Conservation (phyloP, 495 filamentous ascomycete species). For the Hypoxylon subgilvum region DNA sequence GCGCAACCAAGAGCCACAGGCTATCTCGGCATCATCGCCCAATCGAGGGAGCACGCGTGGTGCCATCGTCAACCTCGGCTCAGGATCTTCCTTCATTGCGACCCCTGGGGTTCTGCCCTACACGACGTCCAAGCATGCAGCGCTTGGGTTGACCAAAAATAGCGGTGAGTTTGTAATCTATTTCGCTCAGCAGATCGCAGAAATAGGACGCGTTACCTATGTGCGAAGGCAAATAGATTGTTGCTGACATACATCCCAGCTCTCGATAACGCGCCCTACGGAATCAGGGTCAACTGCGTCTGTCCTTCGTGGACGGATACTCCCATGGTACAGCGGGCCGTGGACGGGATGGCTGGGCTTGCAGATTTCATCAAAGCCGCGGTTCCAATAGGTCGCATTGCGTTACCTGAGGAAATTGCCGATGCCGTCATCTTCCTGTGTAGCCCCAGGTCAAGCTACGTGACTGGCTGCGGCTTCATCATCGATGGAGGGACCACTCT, state of each 20-base stretch:
- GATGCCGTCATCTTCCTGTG: conserved; percentile 53
- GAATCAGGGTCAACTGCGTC: conserved; percentile 53
- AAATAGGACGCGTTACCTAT: no score
- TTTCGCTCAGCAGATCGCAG: no score
- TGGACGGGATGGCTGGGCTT: background rate
- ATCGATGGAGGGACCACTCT: conserved; percentile 38
- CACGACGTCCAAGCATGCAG: conserved; percentile 53
- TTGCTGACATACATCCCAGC: conserved; percentile 33
- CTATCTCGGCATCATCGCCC: background rate
- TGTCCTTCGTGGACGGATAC: conserved; percentile 53
- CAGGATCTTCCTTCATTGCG: conserved; percentile 46
- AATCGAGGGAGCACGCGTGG: conserved; percentile 36
- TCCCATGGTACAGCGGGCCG: conserved; percentile 42
- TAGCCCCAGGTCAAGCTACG: conserved; percentile 49
- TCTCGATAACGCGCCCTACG: conserved; percentile 37
- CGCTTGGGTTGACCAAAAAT: conserved; percentile 51
- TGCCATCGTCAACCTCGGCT: conserved; percentile 54
- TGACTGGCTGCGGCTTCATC: conserved; percentile 39
- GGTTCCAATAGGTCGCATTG: conserved; percentile 47
- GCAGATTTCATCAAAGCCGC: conserved; percentile 6
- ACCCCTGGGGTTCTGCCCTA: conserved; percentile 46
- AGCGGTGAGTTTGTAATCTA: background rate
- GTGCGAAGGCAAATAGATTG: no score
- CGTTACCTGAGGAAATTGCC: conserved; percentile 48
- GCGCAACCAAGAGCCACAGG: conserved; percentile 8